Evolutionary conservation across 495 filamentous ascomycete species (phyloP).

Genomic region (Letharia columbiana): DNA sequence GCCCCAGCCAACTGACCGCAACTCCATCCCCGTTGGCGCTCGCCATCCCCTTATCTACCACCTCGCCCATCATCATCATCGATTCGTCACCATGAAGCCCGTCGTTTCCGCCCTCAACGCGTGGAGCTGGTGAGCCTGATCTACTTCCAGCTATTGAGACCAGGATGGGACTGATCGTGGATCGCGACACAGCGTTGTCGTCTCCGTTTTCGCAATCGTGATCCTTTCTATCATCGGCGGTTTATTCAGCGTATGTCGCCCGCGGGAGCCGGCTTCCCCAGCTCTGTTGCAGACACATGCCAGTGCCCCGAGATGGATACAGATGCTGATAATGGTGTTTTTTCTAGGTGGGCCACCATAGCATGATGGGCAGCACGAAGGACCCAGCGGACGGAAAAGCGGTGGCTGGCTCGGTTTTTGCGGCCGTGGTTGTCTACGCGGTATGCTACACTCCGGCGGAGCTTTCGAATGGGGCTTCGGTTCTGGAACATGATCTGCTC

Average conservation of each 20-base stretch:
- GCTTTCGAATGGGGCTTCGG: not conserved
- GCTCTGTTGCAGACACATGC: not conserved
- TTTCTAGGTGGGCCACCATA: conserved; percentile 57
- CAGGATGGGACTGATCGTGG: not conserved
- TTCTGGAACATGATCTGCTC: not conserved
- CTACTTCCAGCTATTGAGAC: not conserved
- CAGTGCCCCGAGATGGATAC: not conserved
- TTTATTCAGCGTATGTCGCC: conserved; percentile 56
- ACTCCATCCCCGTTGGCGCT: not conserved
- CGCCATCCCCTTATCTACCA: conserved; percentile 2
- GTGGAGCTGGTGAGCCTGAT: conserved; percentile 69
- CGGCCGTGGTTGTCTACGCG: conserved; percentile 73
- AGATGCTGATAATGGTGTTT: not conserved
- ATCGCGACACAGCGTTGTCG: conserved; percentile 55
- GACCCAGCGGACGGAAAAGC: conserved; percentile 66
- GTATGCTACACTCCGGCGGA: conserved; percentile 41
- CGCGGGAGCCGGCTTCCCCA: not conserved
- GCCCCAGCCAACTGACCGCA: not conserved
- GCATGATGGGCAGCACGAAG: conserved; percentile 64
- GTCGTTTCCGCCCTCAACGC: conserved; percentile 82
- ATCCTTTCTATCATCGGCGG: conserved; percentile 77
- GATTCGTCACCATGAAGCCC: conserved; percentile 69
- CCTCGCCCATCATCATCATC: not conserved
- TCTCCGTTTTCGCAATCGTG: conserved; percentile 80
- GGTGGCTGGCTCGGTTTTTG: conserved; percentile 75